phyloP scores from a whole-genome alignment of 1,284 basidiomycete species.

The Amylostereum chailletii region DNA sequence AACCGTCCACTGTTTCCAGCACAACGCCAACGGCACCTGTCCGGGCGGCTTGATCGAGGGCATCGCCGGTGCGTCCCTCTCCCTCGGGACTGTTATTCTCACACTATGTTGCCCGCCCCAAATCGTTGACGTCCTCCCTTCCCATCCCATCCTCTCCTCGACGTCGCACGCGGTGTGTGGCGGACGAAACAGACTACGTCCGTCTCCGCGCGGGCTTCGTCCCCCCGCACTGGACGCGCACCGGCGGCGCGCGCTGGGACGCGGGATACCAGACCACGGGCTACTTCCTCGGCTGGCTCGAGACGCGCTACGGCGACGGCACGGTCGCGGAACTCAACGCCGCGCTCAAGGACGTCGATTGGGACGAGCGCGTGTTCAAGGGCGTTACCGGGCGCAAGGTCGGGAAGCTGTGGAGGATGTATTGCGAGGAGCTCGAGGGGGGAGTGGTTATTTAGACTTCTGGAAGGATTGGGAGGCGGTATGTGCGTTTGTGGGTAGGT shows the following conservation, averaged over 20 bases:
- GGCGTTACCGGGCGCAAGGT: constrained; percentile 43
- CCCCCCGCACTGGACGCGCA: constrained; percentile 57
- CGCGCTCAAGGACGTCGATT: constrained; percentile 38
- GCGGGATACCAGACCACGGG: constrained; percentile 63
- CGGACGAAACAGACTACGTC: constrained; percentile 46
- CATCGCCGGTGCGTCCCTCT: constrained; percentile 46
- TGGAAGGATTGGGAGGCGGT: too few species aligned
- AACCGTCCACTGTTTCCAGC: constrained; percentile 69
- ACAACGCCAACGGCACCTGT: constrained; percentile 48
- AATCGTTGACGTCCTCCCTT: not conserved
- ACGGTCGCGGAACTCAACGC: constrained; percentile 49
- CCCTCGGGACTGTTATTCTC: not conserved
- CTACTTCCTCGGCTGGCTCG: constrained; percentile 68
- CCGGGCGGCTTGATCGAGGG: constrained; percentile 67
- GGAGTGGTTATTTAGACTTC: not conserved
- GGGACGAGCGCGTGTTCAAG: constrained; percentile 41
- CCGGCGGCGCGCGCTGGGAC: constrained; percentile 47
- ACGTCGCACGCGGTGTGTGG: too few species aligned
- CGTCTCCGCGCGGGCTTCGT: constrained; percentile 46
- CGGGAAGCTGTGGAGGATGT: constrained; percentile 45
- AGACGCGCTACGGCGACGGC: constrained; percentile 42
- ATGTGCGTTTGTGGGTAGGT: too few species aligned
- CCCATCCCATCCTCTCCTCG: not conserved
- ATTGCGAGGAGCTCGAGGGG: constrained; percentile 30
- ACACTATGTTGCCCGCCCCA: too few species aligned